Evolutionary conservation across 176 grass and related monocot genomes (phyloP).

Genomic region (Triticum turgidum): DNA sequence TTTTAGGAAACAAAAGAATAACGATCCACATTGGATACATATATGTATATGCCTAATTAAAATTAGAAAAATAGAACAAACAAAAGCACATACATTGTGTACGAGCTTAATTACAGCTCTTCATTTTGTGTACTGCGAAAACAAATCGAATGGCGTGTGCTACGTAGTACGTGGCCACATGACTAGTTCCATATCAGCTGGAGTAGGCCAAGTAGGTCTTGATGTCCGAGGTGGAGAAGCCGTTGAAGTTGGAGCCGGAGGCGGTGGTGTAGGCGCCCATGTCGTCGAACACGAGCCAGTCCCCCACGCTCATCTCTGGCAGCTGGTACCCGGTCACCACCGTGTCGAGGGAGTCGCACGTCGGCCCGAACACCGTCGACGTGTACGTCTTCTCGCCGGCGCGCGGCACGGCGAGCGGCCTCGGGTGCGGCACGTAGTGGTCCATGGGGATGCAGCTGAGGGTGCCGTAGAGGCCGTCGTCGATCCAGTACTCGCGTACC

Average conservation of each 20-base stretch:
- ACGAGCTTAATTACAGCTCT: background rate
- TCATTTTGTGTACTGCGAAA: background rate
- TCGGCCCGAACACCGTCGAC: slow-evolving; percentile 10
- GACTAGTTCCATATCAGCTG: background rate
- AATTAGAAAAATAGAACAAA: background rate
- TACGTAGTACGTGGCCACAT: background rate
- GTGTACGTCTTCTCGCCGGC: background rate
- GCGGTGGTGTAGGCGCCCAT: background rate
- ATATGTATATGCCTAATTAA: background rate
- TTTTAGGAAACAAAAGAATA: background rate
- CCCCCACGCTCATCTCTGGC: background rate
- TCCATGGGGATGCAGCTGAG: background rate
- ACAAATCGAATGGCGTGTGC: background rate
- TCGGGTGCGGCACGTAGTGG: background rate
- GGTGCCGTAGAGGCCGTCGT: slow-evolving; percentile 8
- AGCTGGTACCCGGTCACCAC: background rate
- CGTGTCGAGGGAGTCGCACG: background rate
- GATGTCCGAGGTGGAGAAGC: background rate
- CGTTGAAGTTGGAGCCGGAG: background rate
- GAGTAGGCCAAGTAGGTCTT: background rate
- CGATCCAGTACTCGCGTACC: slow-evolving; percentile 15
- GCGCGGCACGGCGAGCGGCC: background rate
- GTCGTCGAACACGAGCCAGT: slow-evolving; percentile 24
- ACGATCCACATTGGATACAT: background rate
- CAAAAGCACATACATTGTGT: background rate